Conservation (phyloP, 2,329 filamentous ascomycete species). For the Epichloe uncinata region DNA sequence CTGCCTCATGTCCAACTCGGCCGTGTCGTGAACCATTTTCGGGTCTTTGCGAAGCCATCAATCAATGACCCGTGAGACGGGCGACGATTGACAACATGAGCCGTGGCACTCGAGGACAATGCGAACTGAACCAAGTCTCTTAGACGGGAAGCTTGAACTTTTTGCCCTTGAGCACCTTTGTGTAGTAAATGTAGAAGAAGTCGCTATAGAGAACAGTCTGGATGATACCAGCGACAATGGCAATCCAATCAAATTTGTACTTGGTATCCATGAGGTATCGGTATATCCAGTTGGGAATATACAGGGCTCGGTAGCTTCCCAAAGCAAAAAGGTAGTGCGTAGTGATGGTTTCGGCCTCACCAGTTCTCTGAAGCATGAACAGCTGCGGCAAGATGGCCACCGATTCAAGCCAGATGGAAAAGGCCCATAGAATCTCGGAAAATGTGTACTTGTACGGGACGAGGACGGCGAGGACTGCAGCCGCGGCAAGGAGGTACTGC, state of each 20-base stretch:
- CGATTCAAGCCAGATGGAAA: conserved; percentile 94
- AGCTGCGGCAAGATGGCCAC: conserved; percentile 95
- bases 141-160: conserved; percentile 79
- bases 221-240: conserved; percentile 75
- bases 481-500: conserved; percentile 78
- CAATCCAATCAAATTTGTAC: conserved; percentile 70
- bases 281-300: conserved; percentile 98
- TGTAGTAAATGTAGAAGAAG: conserved; percentile 99
- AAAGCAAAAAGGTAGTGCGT: conserved; percentile 95
- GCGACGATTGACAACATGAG: background rate
- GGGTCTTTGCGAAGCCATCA: background rate
- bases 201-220: conserved; percentile 96
- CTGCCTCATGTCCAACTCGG: background rate
- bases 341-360: conserved; percentile 98
- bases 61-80: background rate
- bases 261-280: conserved; percentile 64
- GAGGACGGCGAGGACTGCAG: conserved; percentile 63
- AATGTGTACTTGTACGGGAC: conserved; percentile 76
- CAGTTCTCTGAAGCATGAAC: conserved; percentile 95
- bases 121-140: conserved; percentile 8
- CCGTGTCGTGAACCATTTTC: background rate
- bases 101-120: background rate
- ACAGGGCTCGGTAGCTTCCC: conserved; percentile 80
- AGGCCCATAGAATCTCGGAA: conserved; percentile 88
- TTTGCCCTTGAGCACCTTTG: conserved; percentile 81